Evolutionary conservation across 306 rosid species (phyloP), one percentile per base, ranked within the genome.

Genomic region (Begonia peltatifolia): DNA sequence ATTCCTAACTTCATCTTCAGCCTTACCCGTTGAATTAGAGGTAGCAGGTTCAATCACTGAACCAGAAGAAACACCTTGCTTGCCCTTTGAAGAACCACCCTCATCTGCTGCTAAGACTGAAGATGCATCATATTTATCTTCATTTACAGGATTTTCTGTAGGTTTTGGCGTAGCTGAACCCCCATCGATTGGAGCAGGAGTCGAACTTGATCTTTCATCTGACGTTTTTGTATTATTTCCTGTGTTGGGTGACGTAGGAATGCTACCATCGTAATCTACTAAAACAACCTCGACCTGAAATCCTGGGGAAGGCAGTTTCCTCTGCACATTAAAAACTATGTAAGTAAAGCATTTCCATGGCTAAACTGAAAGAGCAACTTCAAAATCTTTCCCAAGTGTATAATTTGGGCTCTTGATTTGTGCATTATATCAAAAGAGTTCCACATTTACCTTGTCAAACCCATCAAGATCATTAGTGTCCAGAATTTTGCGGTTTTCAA

Each of bases 261-360:
- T 73, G 56, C 43, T 44, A 58, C 71, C 76, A 38, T 64, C 63
- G 51, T 74, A 62, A 70, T 92, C 99, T 53, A 68, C 84, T 9
- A 83, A 79, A 69, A 92, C 94, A 62, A 87, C 71, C 72, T 92
- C 99, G 56, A 92, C 84, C 80, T 81, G 72, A 71, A 92, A 92
- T 63, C 99, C 96, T 3, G 96, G 99, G 67, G 96, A 92, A 61
- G 96, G 96, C 63, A 92, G 68, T 71, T 83, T 92, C 61, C 96
- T 87, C 93, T 86, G 73, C 81, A 71, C 54, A 65, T 62, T 30
- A 30, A 20, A 20, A 20, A 20, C 4, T 20, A 20, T 2, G 23
- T 20, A 20, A 20, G 4, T 30, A 30, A 30, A 30, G 38, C 38
- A 30, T 30, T 3, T 20, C 38, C 38, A 30, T 0, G 1, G 23